Percentiles rank a stretch among this genome's conserved stretches.
Conservation (phyloP, 2,329 filamentous ascomycete species). For the Claviceps pazoutovae region DNA sequence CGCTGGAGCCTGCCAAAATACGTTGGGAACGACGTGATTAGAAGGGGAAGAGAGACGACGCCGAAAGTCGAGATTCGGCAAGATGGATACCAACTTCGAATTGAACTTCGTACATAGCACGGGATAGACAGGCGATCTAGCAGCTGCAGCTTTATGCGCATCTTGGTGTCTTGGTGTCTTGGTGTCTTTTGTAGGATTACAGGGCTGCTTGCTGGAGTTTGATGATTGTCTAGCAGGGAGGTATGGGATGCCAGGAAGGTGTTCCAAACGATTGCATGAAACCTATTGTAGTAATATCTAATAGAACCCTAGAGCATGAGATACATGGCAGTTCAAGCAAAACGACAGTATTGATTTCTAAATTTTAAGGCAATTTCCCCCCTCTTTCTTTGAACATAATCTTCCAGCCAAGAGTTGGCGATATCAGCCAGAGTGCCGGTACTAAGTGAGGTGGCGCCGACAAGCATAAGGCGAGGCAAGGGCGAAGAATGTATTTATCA, state of each 20-base stretch:
- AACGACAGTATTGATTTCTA: neutral
- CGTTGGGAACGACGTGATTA: slow-evolving; percentile 58
- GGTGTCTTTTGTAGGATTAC: neutral
- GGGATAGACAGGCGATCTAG: neutral
- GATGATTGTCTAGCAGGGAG: neutral
- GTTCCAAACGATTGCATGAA: slow-evolving; percentile 1
- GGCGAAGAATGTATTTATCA: too few relatives aligned
- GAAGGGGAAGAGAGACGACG: neutral
- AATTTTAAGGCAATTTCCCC: too few relatives aligned
- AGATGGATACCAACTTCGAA: neutral
- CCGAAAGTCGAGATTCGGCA: neutral
- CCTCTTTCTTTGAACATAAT: too few relatives aligned
- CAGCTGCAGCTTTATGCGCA: neutral
- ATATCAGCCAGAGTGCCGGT: too few relatives aligned
- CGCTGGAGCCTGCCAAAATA: slow-evolving; percentile 55
- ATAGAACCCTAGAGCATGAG: neutral
- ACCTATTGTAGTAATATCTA: slow-evolving; percentile 3
- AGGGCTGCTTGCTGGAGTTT: slow-evolving; percentile 3
- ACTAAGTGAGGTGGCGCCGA: neutral
- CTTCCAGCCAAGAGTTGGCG: too few relatives aligned
- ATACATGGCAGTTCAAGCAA: neutral
- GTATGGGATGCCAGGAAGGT: neutral
- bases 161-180: neutral
- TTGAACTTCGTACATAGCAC: neutral
- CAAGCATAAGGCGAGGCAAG: neutral